Evolutionary conservation across 2,329 filamentous ascomycete species (phyloP).

Genomic region (Nigrospora oryzae): DNA sequence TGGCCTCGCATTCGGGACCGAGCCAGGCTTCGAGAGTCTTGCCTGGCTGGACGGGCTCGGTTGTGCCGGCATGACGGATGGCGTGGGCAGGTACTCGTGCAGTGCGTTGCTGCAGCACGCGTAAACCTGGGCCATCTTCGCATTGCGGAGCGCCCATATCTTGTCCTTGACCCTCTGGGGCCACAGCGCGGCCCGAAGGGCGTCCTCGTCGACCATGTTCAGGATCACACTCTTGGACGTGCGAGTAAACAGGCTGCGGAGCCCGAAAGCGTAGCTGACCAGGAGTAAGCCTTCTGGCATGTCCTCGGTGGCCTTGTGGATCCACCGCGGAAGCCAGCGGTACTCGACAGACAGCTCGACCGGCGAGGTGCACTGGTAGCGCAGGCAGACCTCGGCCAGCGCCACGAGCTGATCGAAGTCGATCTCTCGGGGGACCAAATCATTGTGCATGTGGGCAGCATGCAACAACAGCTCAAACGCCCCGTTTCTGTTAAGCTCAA

Average conservation of each 20-base stretch:
- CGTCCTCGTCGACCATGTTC: slow-evolving; percentile 32
- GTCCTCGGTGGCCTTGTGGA: slow-evolving; percentile 35
- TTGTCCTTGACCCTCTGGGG: slow-evolving; percentile 37
- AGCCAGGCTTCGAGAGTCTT: no score
- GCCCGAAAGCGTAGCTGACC: slow-evolving; percentile 44
- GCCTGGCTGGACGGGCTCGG: not conserved
- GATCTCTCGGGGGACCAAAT: slow-evolving; percentile 35
- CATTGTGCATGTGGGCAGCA: slow-evolving; percentile 41
- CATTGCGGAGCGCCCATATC: slow-evolving; percentile 37
- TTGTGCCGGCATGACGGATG: not conserved
- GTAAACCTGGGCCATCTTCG: slow-evolving; percentile 42
- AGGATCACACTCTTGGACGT: slow-evolving; percentile 41
- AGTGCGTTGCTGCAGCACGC: slow-evolving; percentile 33
- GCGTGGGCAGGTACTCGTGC: slow-evolving; percentile 33
- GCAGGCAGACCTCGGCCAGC: slow-evolving; percentile 39
- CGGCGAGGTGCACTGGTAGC: slow-evolving; percentile 42
- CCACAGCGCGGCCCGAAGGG: slow-evolving; percentile 34
- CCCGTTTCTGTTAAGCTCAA: slow-evolving; percentile 31
- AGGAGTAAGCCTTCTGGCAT: slow-evolving; percentile 41
- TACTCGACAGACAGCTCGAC: slow-evolving; percentile 41
- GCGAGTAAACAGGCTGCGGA: slow-evolving; percentile 37
- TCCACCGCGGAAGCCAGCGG: slow-evolving; percentile 43
- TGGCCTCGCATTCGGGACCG: slow-evolving; percentile 15
- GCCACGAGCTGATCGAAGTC: slow-evolving; percentile 41
- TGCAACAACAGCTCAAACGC: slow-evolving; percentile 38